Conservation (phyloP, 2,329 filamentous ascomycete species). For the Trichophaea hybrida region DNA sequence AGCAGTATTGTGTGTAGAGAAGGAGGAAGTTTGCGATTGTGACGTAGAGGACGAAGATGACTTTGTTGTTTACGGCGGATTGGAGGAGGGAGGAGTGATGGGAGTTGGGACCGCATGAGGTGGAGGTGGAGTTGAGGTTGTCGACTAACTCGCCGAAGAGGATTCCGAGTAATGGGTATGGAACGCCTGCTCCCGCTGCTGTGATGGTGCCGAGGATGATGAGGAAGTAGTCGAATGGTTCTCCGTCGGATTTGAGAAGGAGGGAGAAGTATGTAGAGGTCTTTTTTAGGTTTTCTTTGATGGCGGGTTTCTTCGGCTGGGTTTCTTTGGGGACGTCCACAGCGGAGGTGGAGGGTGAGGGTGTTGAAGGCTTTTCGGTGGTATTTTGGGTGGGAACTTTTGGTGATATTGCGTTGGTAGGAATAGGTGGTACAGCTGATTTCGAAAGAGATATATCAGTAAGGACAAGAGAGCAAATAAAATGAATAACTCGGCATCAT, state of each 20-base stretch:
- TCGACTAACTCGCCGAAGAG: conserved; percentile 39
- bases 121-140: conserved; percentile 34
- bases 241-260: neutral
- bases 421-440: neutral
- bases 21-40: conserved; percentile 36
- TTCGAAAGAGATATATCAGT: neutral
- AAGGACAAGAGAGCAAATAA: neutral
- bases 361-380: neutral
- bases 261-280: neutral
- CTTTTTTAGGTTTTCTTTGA: neutral
- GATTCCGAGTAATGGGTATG: conserved; percentile 33
- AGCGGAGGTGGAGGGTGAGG: neutral
- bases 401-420: neutral
- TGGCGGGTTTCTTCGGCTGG: neutral
- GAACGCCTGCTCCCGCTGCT: conserved; percentile 29
- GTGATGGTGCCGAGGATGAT: neutral
- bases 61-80: conserved; percentile 33
- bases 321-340: neutral
- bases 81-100: conserved; percentile 32
- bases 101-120: neutral
- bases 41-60: conserved; percentile 29
- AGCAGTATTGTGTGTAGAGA: conserved; percentile 38
- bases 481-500: neutral
- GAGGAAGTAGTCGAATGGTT: neutral
- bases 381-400: neutral